Base-by-base conservation (phyloP, 225 moss, liverwort and hornwort species). In the Neckera pumila region DNA sequence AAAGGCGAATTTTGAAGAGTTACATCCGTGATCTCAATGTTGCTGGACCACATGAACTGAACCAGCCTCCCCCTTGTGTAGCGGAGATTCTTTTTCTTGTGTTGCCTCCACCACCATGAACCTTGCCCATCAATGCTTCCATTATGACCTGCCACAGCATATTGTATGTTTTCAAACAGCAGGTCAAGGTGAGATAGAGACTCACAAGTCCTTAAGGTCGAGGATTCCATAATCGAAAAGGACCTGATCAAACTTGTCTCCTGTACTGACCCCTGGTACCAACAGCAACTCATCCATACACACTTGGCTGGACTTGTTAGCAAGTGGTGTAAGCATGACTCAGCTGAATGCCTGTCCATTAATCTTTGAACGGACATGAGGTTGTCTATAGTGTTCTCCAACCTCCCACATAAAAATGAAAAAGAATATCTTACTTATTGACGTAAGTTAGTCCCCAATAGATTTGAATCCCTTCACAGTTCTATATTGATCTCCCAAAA, bases 111-210 rank as follows among this genome's bases (percentile, higher is more conserved):
- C 95, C 95, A 95, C 91, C 93, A 93, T 51, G 75, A 86, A 67
- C 95, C 93, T 76, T 93, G 93, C 80, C 95, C 95, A 79, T 95
- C 94, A 43, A 95, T 91, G 72, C 91, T 95, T 58, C 95, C 95
- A 87, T 95, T 95, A 47, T 94, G 88, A 77, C 95, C 95, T 95
- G 87, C 87, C 84, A 79, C 78, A 80, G 58, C 60, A 71, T 42
- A 79, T 25, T 62, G 34, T 60, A 74, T 28, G 11, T 43, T 63
- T 72, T 80, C 63, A 85, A 71, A 79, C 34, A 83, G 53, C 61
- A 80, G 71, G 42, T 80, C 74, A 45, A 81, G 79, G 57, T 34
- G 72, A 49, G 45, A 58, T 33, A 54, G 28, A 79, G 58, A 59
- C 38, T 67, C 23, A 36, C 21, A 59, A 66, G 4, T 64, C 76